These are phyloP conservation scores for Adansonia rubrostipa DNA, from an alignment of 441 rosid genomes.

Conservation along the genomic window DNA sequence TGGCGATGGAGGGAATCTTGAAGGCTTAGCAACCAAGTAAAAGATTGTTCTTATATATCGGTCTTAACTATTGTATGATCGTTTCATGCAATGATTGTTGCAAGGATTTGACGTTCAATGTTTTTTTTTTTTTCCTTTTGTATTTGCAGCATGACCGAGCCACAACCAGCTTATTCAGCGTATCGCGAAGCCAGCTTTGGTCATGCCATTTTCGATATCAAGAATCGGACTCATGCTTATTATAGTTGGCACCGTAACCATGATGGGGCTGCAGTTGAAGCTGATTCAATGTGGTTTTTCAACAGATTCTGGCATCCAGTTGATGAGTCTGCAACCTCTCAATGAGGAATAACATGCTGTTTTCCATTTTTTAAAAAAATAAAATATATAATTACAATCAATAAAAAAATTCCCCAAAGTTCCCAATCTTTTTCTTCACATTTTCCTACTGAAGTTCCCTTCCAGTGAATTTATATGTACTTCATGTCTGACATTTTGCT, in stretches of 20 bases:
- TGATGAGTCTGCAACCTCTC: slow-evolving; percentile 29
- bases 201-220: slow-evolving; percentile 68
- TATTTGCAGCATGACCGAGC: slow-evolving; percentile 72
- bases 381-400: too few species aligned
- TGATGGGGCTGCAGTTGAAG: slow-evolving; percentile 74
- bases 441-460: too few species aligned
- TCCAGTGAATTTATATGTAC: too few species aligned
- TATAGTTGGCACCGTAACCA: slow-evolving; percentile 86
- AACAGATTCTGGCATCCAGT: neutral
- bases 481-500: too few species aligned
- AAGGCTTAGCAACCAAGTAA: slow-evolving; percentile 80
- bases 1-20: slow-evolving; percentile 87
- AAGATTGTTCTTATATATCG: slow-evolving; percentile 16
- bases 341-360: slow-evolving; percentile 5
- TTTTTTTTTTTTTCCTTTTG: neutral
- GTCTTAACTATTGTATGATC: neutral
- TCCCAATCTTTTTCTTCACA: too few species aligned
- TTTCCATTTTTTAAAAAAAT: slow-evolving; percentile 20
- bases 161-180: slow-evolving; percentile 85
- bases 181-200: slow-evolving; percentile 87
- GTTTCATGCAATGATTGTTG: neutral
- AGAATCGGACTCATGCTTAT: slow-evolving; percentile 74
- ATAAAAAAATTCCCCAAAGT: too few species aligned
- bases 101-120: neutral
- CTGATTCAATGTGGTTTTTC: slow-evolving; percentile 25